These are phyloP conservation scores for Eleusine coracana DNA, from an alignment of 176 grass and related monocot species.

Conservation along the genomic window DNA sequence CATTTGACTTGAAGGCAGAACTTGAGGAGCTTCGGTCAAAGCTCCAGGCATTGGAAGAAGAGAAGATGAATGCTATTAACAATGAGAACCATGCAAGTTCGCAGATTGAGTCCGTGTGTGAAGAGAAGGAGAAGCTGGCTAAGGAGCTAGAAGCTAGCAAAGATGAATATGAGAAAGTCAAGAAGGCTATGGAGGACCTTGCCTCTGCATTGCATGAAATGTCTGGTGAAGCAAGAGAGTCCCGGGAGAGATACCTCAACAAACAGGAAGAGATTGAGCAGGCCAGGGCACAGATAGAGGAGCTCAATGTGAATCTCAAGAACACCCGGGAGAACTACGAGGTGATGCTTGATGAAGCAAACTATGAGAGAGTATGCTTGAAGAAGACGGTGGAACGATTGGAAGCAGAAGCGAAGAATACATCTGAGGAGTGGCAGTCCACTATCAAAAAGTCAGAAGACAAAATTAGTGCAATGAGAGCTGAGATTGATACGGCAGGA, in stretches of 20 bases:
- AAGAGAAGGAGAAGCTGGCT: conserved; percentile 59
- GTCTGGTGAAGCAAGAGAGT: conserved; percentile 63
- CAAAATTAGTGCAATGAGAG: conserved; percentile 52
- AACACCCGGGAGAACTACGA: conserved; percentile 67
- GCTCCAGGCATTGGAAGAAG: conserved; percentile 50
- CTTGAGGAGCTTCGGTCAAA: conserved; percentile 58
- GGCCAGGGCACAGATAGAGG: conserved; percentile 56
- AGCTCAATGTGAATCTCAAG: conserved; percentile 56
- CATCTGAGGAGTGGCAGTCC: conserved; percentile 49
- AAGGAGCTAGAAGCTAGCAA: conserved; percentile 52
- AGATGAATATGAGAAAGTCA: conserved; percentile 60
- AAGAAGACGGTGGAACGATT: conserved; percentile 61
- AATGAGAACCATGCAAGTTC: conserved; percentile 49
- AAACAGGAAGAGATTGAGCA: conserved; percentile 64
- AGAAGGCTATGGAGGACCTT: conserved; percentile 79
- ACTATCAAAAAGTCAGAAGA: conserved; percentile 57
- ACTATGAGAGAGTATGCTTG: conserved; percentile 66
- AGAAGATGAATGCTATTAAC: conserved; percentile 46
- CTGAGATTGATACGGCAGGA: conserved; percentile 39
- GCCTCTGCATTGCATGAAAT: conserved; percentile 74
- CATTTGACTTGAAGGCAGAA: conserved; percentile 41
- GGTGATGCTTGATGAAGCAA: conserved; percentile 70
- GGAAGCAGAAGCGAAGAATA: conserved; percentile 54
- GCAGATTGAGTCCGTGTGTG: conserved; percentile 48
- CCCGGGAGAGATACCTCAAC: conserved; percentile 54